Base-by-base conservation (phyloP, 2,329 filamentous ascomycete species). In the Drechslerella coelobrocha region DNA sequence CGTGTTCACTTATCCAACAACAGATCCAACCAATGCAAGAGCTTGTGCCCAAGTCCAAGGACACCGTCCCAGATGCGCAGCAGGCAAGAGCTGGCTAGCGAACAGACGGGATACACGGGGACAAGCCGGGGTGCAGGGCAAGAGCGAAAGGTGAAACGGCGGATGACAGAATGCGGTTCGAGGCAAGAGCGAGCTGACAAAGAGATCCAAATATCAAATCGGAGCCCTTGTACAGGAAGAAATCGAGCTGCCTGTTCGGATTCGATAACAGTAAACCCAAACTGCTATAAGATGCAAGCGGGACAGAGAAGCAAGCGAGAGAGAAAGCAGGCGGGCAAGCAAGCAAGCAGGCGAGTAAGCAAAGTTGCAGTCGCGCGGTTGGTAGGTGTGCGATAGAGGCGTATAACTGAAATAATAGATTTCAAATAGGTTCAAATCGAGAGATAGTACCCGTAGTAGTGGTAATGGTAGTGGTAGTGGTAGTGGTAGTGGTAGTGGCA, bases 161-260 rank as follows among this genome's bases (percentile, higher is more conserved):
- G 66, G 66, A 63, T 71, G 66, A 71, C 66, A 71, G 66, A 63
- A 59, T n/a, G n/a, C n/a, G n/a, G n/a, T n/a, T n/a, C n/a, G n/a
- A 63, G 66, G 66, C 57, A 43, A 56, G 19, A n/a, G n/a, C n/a
- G 53, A 41, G 50, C 45, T 27, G 50, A 61, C 26, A 51, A 53
- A 45, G 27, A 34, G 43, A 45, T 21, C 41, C 5, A 19, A 45
- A 19, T n/a, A 45, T 21, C 41, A 69, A 56, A 57, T 50, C 63
- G 47, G 23, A 51, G 14, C 63, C 56, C 61, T n/a, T 51, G 56
- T 39, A 61, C 56, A 69, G 56, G 39, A 34, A 26, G 43, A 26
- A 61, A 14, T 14, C 37, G 29, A 31, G 29, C 6, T 6, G 29
- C 29, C 12, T 12, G 29, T 31, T 12, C 29, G 29, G 29, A 6